phyloP scores from a whole-genome alignment of 2,329 filamentous ascomycete species.

The Claviceps sp. region DNA sequence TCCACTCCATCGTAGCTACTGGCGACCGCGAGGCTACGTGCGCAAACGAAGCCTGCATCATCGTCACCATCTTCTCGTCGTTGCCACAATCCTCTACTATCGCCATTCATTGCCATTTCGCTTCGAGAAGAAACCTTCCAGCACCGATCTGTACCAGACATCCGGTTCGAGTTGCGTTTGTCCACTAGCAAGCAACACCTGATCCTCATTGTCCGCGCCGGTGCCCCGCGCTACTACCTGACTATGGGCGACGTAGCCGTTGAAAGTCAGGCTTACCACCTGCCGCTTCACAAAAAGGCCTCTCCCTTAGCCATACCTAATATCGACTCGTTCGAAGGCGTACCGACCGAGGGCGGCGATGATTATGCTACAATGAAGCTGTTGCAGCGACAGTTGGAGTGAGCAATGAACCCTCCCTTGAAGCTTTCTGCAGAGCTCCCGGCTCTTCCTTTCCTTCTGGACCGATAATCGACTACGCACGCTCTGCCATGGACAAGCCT shows the following conservation, averaged over 20 bases:
- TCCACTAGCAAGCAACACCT: not conserved
- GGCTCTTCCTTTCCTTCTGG: not conserved
- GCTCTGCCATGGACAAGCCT: not conserved
- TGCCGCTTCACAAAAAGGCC: constrained; percentile 69
- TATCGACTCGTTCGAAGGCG: constrained; percentile 79
- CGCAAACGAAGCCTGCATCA: constrained; percentile 1
- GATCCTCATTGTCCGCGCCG: not conserved
- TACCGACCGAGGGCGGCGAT: constrained; percentile 68
- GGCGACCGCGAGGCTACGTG: constrained; percentile 3
- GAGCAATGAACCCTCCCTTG: constrained; percentile 22
- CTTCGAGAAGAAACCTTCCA: not conserved
- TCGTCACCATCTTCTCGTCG: not conserved
- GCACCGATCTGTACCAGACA: not conserved
- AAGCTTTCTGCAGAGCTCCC: not conserved
- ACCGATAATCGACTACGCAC: not conserved
- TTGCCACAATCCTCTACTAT: not conserved
- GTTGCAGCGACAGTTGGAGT: constrained; percentile 92
- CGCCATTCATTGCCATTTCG: not conserved
- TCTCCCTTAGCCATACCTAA: constrained; percentile 71
- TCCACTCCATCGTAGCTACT: not conserved
- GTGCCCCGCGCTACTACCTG: constrained; percentile 1
- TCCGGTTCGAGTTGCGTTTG: not conserved
- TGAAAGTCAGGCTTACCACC: constrained; percentile 63
- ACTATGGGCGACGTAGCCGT: constrained; percentile 79
- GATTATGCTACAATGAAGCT: constrained; percentile 95